These are phyloP conservation scores for Boletellus ananiceps DNA, from an alignment of 768 basidiomycete species.

Conservation along the genomic window DNA sequence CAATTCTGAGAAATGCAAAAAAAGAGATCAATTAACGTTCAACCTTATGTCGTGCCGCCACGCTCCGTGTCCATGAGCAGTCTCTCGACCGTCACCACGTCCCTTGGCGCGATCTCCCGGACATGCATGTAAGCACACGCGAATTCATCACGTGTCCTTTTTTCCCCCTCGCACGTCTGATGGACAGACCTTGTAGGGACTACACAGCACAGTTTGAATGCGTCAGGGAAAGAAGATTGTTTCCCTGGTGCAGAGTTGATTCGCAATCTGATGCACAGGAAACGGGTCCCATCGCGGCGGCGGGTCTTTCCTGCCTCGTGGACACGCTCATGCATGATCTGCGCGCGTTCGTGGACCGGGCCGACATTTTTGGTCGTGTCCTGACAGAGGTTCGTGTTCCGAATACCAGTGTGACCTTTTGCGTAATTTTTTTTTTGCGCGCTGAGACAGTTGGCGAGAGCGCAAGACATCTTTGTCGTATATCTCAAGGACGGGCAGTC, in stretches of 20 bases:
- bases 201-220: constrained; percentile 5
- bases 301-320: neutral
- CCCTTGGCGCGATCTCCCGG: constrained; percentile 3
- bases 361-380: constrained; percentile 9
- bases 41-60: neutral
- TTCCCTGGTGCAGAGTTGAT: neutral
- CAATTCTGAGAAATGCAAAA: neutral
- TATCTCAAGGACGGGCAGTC: constrained; percentile 21
- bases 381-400: constrained; percentile 11
- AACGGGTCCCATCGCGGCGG: neutral
- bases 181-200: neutral
- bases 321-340: constrained; percentile 8
- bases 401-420: too few species aligned
- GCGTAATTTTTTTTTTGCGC: too few species aligned
- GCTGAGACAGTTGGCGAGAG: constrained; percentile 10
- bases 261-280: neutral
- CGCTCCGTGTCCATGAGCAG: neutral
- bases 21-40: neutral
- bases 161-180: neutral
- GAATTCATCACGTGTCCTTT: neutral
- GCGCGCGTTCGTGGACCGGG: constrained; percentile 2
- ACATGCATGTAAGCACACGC: constrained; percentile 3
- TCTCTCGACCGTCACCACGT: constrained; percentile 4
- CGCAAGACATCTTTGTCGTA: constrained; percentile 15
- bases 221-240: neutral